Evolutionary conservation across 495 filamentous ascomycete genomes (phyloP), one percentile per base, ranked within the genome.

Genomic region (Friedmanniomyces endolithicus): DNA sequence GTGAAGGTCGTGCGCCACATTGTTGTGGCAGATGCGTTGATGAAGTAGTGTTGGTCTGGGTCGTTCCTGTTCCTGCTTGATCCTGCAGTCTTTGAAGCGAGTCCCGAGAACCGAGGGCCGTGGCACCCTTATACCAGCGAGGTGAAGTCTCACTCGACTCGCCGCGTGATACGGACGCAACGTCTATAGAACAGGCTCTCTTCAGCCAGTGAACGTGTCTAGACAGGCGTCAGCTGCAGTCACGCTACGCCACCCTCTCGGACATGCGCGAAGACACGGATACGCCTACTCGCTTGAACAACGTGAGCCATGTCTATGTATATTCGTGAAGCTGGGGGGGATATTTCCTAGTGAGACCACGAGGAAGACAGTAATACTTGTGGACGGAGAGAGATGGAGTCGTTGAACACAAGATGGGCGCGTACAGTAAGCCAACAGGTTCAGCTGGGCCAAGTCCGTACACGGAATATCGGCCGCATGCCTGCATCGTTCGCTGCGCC

Each of bases 1-100:
- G 17, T 24, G 54, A 56, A 56, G 14, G 47, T 56, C 1, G 54
- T 50, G 19, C 25, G 31, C 17, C 51, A 56, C 54, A 56, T 56
- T 11, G 27, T 50, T 41, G 17, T 3, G 12, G n/a, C n/a, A n/a
- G n/a, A n/a, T n/a, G n/a, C 6, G 12, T 41, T 41, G 27, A 31
- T 31, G 4, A 31, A 3, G 3, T 3, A 9, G 3, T 31, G 27
- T 31, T 3, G 3, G 4, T 31, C 27, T 31, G 27, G 27, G 9
- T 31, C 27, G n/a, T n/a, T 31, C 27, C 3, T 3, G 27, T 4
- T 3, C 9, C 27, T 31, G 27, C 27, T 9, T 4, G 9, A 31
- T 4, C 4, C 4, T 9, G 27, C 27, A 9, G 27, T 9, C 27
- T 9, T 31, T 9, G 27, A 31, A 9, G 27, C 27, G 9, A 31